phyloP scores from a whole-genome alignment of 805 yeast genomes.

The Zygotorulaspora sp. region DNA sequence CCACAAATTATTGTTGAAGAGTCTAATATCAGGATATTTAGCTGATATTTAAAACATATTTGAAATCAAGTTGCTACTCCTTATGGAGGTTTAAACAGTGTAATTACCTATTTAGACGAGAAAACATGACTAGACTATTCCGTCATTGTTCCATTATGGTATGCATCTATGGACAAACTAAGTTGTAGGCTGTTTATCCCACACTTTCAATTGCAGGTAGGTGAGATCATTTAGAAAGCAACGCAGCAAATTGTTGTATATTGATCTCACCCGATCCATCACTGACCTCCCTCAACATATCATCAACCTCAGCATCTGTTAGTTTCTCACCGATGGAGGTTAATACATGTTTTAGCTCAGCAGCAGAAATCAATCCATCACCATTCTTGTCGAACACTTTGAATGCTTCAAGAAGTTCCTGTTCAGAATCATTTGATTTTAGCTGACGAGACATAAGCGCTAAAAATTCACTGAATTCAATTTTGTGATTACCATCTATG shows the following conservation, averaged over 20 bases:
- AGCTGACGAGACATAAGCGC: constrained; percentile 89
- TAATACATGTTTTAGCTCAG: constrained; percentile 93
- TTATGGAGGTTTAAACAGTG: background rate
- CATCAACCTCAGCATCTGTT: constrained; percentile 94
- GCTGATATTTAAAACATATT: no score
- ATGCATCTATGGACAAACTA: background rate
- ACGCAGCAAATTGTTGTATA: constrained; percentile 91
- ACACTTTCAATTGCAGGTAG: background rate
- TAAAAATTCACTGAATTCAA: constrained; percentile 76
- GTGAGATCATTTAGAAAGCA: constrained; percentile 60
- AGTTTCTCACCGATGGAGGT: constrained; percentile 97
- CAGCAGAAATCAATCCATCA: constrained; percentile 94
- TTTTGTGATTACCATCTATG: constrained; percentile 86
- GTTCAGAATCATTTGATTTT: constrained; percentile 96
- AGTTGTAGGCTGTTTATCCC: background rate
- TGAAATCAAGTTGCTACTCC: background rate
- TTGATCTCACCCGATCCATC: constrained; percentile 97
- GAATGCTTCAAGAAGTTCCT: constrained; percentile 95
- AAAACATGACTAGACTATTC: background rate
- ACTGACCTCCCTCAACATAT: constrained; percentile 93
- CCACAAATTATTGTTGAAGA: no score
- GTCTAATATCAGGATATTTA: no score
- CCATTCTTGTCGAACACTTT: constrained; percentile 96
- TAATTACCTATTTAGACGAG: background rate
- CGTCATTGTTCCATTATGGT: background rate